Percentiles rank a stretch among this genome's conserved stretches.
Conservation (phyloP, 345 rosid species). For the Aurinia saxatilis region DNA sequence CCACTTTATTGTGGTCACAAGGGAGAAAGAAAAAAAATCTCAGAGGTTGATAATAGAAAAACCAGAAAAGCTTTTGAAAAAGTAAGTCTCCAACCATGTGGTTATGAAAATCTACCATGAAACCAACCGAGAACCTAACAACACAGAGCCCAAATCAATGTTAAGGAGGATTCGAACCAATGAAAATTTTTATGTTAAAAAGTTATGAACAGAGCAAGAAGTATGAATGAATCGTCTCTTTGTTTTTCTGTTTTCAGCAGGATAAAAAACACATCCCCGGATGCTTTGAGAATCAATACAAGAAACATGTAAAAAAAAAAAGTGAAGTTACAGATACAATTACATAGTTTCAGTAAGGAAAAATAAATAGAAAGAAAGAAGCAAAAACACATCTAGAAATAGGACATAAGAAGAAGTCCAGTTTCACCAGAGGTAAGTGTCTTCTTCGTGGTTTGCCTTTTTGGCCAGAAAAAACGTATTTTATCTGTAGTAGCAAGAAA, state of each 20-base stretch:
- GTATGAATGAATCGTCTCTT: constrained; percentile 8
- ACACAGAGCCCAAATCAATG: not conserved
- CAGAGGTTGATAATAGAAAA: constrained; percentile 2
- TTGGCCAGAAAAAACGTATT: constrained; percentile 12
- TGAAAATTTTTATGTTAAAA: not conserved
- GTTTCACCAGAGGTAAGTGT: constrained; percentile 28
- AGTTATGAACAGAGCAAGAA: not conserved
- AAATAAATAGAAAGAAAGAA: constrained; percentile 2
- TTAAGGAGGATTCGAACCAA: not conserved
- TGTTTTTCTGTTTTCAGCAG: constrained; percentile 15
- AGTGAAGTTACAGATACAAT: constrained; percentile 25
- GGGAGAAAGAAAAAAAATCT: not conserved
- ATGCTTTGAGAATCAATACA: constrained; percentile 25
- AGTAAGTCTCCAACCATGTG: not conserved
- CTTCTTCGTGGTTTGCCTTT: constrained; percentile 19
- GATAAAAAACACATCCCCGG: constrained; percentile 18
- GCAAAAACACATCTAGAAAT: constrained; percentile 24
- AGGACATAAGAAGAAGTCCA: constrained; percentile 33
- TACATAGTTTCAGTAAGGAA: constrained; percentile 17
- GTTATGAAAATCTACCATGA: constrained; percentile 11
- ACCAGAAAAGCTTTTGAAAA: not conserved
- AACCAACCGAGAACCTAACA: constrained; percentile 4
- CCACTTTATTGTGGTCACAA: constrained; percentile 44
- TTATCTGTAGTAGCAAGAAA: constrained; percentile 26
- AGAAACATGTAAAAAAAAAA: constrained; percentile 23